Base-by-base conservation (phyloP, 805 yeast species). In the Candida montana region DNA sequence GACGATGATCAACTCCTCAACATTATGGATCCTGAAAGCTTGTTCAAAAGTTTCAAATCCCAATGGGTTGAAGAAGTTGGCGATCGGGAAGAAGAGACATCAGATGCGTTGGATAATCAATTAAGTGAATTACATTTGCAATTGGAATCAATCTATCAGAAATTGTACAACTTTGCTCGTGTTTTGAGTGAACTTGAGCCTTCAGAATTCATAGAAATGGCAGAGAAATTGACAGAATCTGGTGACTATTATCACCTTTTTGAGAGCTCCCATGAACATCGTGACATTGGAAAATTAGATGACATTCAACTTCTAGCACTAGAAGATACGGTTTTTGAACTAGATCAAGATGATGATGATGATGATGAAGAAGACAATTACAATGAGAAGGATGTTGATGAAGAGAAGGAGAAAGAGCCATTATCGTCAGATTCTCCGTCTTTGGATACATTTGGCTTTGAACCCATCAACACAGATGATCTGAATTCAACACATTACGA, bases 151-250 rank as follows among this genome's bases (percentile, higher is more conserved):
- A 36, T 47, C 23, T 52, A 49, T 33, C n/a, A 36, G 7, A 45
- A 41, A 9, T 41, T 50, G 35, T 37, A 33, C 27, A 33, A 39
- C 5, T 43, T 50, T 31, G 56, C 52, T 1, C 35, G 35, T n/a
- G 41, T 44, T 3, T 40, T 50, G 33, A 41, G 43, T 13, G 44
- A 48, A 28, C 19, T 50, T 13, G 46, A 50, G 7, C 29, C 46
- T 3, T 45, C 31, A 6, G 53, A 49, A 31, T 33, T 50, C 15
- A 15, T 52, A 28, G 39, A 45, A 4, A 41, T 50, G 42, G 43
- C 54, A 5, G 48, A 46, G 3, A 13, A 19, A 19, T 34, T 48
- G 18, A 17, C 24, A 5, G 24, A n/a, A 2, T 17, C 38, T 7
- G 35, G 37, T 4, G 37, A 33, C 5, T 26, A 37, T 9, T 35